These are phyloP conservation scores for Colletotrichum trifolii DNA, from an alignment of 2,329 filamentous ascomycete genomes.

Conservation along the genomic window DNA sequence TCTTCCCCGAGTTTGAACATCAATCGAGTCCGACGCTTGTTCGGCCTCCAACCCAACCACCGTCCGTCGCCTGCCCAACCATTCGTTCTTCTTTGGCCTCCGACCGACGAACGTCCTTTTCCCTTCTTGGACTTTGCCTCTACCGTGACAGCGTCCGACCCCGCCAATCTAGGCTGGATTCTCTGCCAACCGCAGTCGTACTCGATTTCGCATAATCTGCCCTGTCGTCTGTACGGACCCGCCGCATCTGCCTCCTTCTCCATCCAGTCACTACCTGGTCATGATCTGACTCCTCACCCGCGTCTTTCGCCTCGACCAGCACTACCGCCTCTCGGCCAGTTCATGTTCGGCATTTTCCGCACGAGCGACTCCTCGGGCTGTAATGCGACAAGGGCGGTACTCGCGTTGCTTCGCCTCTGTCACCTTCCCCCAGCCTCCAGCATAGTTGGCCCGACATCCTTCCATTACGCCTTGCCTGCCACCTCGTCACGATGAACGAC, in stretches of 20 bases:
- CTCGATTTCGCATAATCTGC: conserved; percentile 1
- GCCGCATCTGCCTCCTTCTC: conserved; percentile 22
- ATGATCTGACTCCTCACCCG: conserved; percentile 17
- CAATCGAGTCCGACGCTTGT: conserved; percentile 30
- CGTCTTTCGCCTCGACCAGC: not conserved
- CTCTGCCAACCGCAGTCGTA: too few relatives aligned
- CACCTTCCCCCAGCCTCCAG: conserved; percentile 1
- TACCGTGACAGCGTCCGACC: not conserved
- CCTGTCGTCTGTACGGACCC: conserved; percentile 29
- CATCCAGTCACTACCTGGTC: too few relatives aligned
- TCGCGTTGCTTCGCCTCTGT: conserved; percentile 22
- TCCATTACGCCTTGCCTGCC: not conserved
- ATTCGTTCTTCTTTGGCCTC: conserved; percentile 13
- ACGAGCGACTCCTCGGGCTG: conserved; percentile 17
- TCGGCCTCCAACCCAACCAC: conserved; percentile 5
- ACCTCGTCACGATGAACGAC: conserved; percentile 34
- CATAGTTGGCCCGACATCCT: conserved; percentile 5
- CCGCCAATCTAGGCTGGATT: not conserved
- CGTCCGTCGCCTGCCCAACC: conserved; percentile 16
- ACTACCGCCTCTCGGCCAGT: conserved; percentile 3
- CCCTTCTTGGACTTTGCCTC: conserved; percentile 20
- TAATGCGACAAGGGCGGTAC: conserved; percentile 34
- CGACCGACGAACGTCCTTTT: conserved; percentile 27
- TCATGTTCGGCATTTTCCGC: not conserved
- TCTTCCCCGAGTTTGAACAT: too few relatives aligned